A percentile compares a stretch with the other conserved stretches of the same genome.
phyloP scores from a whole-genome alignment of 192 early-diverging fungal species.

The Geranomyces michiganensis region DNA sequence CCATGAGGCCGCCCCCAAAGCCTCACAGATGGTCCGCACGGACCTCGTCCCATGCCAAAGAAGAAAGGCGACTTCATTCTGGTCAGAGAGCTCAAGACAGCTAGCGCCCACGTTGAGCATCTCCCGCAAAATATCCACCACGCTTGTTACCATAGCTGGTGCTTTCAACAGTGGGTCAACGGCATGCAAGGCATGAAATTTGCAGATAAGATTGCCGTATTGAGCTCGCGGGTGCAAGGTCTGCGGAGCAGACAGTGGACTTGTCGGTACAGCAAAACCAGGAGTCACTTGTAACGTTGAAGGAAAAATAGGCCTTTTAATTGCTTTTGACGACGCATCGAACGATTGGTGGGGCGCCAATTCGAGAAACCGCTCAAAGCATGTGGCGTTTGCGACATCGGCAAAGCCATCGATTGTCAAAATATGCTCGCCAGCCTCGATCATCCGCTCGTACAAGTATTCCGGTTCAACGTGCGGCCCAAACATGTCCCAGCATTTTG shows the following conservation, averaged over 20 bases:
- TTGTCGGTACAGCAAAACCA: background rate
- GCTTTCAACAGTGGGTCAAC: constrained; percentile 21
- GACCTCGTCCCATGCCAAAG: constrained; percentile 8
- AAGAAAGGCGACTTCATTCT: background rate
- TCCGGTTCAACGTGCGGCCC: constrained; percentile 35
- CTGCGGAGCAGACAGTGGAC: constrained; percentile 2
- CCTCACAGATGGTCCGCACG: constrained; percentile 18
- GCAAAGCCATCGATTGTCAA: constrained; percentile 38
- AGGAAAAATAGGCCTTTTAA: background rate
- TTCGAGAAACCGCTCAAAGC: constrained; percentile 39
- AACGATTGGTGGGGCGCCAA: background rate
- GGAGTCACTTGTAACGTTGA: background rate
- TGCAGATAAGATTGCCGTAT: constrained; percentile 16
- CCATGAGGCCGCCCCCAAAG: constrained; percentile 6
- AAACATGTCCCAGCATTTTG: constrained; percentile 48
- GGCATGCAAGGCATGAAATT: background rate
- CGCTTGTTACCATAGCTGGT: background rate
- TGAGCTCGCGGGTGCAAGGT: constrained; percentile 12
- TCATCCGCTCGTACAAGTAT: constrained; percentile 27
- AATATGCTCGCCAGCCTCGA: constrained; percentile 43
- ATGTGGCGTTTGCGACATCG: constrained; percentile 39
- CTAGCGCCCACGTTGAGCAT: constrained; percentile 7
- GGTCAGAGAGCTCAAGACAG: background rate
- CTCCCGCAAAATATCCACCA: constrained; percentile 4
- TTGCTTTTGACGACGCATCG: background rate